Conservation (phyloP, 202 grass and related monocot genomes). For the Bolboschoenoplectus hybrid region DNA sequence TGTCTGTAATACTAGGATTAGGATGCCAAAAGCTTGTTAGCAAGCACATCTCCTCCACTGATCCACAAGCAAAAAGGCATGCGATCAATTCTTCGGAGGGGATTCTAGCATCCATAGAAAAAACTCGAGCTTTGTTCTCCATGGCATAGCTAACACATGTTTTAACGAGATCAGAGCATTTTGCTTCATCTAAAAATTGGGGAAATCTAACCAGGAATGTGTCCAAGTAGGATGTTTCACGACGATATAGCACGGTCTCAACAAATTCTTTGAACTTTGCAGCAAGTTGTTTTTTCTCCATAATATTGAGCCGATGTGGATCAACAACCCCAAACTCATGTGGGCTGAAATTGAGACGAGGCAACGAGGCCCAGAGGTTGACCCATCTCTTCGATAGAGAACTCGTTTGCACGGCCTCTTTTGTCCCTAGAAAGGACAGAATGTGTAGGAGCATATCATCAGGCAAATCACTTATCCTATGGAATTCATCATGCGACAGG, state of each 20-base stretch:
- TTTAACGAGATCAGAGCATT: not conserved
- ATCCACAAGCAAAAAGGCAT: not conserved
- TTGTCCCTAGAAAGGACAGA: not conserved
- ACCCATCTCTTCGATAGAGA: conserved; percentile 24
- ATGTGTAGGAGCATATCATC: not conserved
- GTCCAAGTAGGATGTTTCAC: not conserved
- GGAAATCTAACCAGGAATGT: not conserved
- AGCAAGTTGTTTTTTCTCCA: not conserved
- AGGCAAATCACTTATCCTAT: conserved; percentile 3
- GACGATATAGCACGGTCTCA: not conserved
- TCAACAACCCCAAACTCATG: no score
- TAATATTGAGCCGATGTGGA: no score
- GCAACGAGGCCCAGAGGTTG: not conserved
- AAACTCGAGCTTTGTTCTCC: not conserved
- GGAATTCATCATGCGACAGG: not conserved
- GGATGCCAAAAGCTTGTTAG: not conserved
- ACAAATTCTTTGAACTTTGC: conserved; percentile 11
- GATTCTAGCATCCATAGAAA: not conserved
- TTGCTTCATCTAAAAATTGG: not conserved
- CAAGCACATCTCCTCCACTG: conserved; percentile 2
- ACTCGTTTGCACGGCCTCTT: not conserved
- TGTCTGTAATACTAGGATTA: not conserved
- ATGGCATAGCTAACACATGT: not conserved
- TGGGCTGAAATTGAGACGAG: not conserved
- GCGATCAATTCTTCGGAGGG: not conserved